These are phyloP conservation scores for Calonectria naviculata DNA, from an alignment of 2,329 filamentous ascomycete genomes.

Conservation along the genomic window DNA sequence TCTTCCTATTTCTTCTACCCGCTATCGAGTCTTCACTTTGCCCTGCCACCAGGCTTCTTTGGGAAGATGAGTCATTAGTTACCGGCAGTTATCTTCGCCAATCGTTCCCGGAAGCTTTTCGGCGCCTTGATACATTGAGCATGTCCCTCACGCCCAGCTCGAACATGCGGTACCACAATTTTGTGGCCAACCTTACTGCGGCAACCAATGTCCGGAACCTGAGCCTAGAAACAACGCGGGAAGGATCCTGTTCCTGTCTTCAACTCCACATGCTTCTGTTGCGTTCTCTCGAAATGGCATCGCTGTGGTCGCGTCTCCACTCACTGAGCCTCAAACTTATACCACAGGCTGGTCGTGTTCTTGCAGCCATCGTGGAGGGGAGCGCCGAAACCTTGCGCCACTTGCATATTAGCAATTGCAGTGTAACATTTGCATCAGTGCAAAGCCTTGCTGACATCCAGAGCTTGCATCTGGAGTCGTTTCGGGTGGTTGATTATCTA, in stretches of 20 bases:
- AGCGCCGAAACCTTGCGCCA: neutral
- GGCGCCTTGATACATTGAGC: neutral
- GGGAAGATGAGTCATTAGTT: neutral
- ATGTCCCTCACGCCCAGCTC: neutral
- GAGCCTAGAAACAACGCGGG: neutral
- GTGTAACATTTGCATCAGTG: neutral
- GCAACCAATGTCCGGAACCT: conserved; percentile 1
- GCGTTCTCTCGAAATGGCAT: neutral
- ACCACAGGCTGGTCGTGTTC: neutral
- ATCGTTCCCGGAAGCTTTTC: neutral
- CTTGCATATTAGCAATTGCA: neutral
- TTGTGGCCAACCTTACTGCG: neutral
- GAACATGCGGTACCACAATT: neutral
- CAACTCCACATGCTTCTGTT: neutral
- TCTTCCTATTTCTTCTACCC: conserved; percentile 1
- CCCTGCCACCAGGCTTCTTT: neutral
- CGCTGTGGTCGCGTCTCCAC: neutral
- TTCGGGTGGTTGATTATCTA: neutral
- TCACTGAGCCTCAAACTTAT: neutral
- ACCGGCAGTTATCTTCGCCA: neutral
- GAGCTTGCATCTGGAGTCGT: neutral
- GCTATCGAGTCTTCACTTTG: neutral
- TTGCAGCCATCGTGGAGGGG: neutral
- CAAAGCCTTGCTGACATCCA: neutral
- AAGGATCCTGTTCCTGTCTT: neutral